Evolutionary conservation across 441 rosid genomes (phyloP).

Genomic region (Geranium incanum): DNA sequence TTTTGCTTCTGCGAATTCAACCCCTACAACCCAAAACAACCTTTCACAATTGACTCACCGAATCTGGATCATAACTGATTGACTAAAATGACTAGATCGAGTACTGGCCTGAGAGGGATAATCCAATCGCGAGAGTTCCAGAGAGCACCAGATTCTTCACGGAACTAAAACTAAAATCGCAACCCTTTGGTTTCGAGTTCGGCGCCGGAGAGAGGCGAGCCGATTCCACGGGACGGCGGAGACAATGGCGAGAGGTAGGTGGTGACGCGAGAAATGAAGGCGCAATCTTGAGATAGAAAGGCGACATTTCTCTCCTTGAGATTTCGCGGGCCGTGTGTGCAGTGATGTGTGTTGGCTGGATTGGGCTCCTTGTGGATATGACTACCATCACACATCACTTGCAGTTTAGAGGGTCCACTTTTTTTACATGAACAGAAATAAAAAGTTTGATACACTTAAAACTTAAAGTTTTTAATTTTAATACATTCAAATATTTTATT

Average conservation of each 20-base stretch:
- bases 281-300: constrained; percentile 1
- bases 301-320: background rate
- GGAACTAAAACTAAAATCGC: constrained; percentile 41
- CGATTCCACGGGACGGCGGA: constrained; percentile 12
- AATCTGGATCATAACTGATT: too few relatives aligned
- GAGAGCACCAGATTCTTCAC: constrained; percentile 41
- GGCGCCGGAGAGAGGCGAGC: constrained; percentile 24
- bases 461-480: too few relatives aligned
- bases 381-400: too few relatives aligned
- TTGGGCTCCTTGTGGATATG: too few relatives aligned
- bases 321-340: too few relatives aligned
- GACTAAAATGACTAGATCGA: background rate
- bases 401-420: too few relatives aligned
- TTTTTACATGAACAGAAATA: too few relatives aligned
- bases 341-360: too few relatives aligned
- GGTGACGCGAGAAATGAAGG: background rate
- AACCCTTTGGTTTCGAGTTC: constrained; percentile 19
- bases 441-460: too few relatives aligned
- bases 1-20: constrained; percentile 62
- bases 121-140: constrained; percentile 58
- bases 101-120: constrained; percentile 51
- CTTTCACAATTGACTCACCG: background rate
- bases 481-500: too few relatives aligned
- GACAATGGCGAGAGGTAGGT: background rate
- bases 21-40: constrained; percentile 29